Evolutionary conservation across 768 basidiomycete genomes (phyloP).

Genomic region (Pleurotus giganteus): DNA sequence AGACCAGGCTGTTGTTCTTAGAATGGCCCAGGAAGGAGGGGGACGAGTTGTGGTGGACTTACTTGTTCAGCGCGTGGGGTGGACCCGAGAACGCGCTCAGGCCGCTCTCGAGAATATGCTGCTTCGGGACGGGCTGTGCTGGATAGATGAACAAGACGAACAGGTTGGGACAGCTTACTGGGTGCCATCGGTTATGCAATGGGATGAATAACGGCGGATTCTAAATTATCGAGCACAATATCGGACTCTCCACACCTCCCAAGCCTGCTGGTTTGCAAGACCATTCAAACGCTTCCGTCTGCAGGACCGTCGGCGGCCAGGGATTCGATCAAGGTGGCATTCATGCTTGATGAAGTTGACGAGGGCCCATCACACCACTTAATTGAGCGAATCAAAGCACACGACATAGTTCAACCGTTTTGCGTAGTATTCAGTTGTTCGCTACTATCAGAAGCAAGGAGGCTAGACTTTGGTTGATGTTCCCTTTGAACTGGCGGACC

Average conservation of each 20-base stretch:
- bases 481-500: neutral
- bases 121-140: constrained; percentile 86
- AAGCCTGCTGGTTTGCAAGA: too few species aligned
- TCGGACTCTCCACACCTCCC: too few species aligned
- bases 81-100: constrained; percentile 75
- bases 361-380: too few species aligned
- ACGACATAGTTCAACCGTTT: neutral
- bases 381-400: neutral
- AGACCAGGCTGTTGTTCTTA: constrained; percentile 82
- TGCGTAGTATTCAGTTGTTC: neutral
- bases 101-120: constrained; percentile 89
- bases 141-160: constrained; percentile 91
- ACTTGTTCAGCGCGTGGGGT: constrained; percentile 61
- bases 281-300: too few species aligned
- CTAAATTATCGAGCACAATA: constrained; percentile 6
- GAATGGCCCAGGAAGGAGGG: constrained; percentile 63
- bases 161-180: constrained; percentile 69
- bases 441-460: constrained; percentile 1
- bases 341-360: too few species aligned
- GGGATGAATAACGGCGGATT: constrained; percentile 53
- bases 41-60: constrained; percentile 69
- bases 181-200: constrained; percentile 85
- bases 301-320: too few species aligned
- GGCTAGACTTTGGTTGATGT: neutral
- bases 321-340: too few species aligned